Evolutionary conservation across 139 green algal species (phyloP).

Genomic region (Picochlorum sp.): DNA sequence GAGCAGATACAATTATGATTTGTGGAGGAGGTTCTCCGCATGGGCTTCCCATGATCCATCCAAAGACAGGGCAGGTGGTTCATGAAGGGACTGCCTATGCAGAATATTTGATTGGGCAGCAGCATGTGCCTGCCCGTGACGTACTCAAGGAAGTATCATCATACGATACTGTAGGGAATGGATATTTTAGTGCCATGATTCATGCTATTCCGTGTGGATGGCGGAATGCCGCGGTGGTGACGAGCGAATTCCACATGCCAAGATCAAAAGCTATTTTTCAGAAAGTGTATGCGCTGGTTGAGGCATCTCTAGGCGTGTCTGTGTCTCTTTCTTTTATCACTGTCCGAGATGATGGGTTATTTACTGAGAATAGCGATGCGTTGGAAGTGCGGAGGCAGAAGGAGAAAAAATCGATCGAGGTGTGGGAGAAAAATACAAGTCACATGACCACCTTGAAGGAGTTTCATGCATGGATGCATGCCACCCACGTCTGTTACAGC

Average conservation of each 20-base stretch:
- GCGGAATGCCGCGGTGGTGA: conserved; percentile 47
- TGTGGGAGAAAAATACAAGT: conserved; percentile 36
- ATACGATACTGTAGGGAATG: conserved; percentile 83
- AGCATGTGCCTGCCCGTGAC: conserved; percentile 16
- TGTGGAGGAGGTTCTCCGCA: conserved; percentile 72
- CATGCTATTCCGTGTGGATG: conserved; percentile 68
- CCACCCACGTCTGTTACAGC: conserved; percentile 68
- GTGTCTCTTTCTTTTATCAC: background rate
- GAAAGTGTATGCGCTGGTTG: conserved; percentile 37
- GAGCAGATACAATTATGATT: conserved; percentile 21
- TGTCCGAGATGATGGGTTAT: conserved; percentile 48
- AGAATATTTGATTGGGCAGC: conserved; percentile 44
- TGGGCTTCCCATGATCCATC: conserved; percentile 55
- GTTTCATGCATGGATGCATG: conserved; percentile 59
- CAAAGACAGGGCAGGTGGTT: conserved; percentile 44
- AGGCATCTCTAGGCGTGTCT: conserved; percentile 7
- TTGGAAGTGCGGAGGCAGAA: conserved; percentile 28
- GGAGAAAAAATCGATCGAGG: conserved; percentile 37
- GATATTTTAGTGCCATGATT: conserved; percentile 67
- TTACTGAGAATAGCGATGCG: conserved; percentile 29
- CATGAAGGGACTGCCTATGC: conserved; percentile 64
- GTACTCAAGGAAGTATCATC: conserved; percentile 64
- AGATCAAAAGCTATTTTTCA: conserved; percentile 56
- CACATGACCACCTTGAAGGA: conserved; percentile 24
- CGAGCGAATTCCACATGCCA: conserved; percentile 75